Base-by-base conservation (phyloP, 106 monocot genomes). In the Hemerocallis citrina region DNA sequence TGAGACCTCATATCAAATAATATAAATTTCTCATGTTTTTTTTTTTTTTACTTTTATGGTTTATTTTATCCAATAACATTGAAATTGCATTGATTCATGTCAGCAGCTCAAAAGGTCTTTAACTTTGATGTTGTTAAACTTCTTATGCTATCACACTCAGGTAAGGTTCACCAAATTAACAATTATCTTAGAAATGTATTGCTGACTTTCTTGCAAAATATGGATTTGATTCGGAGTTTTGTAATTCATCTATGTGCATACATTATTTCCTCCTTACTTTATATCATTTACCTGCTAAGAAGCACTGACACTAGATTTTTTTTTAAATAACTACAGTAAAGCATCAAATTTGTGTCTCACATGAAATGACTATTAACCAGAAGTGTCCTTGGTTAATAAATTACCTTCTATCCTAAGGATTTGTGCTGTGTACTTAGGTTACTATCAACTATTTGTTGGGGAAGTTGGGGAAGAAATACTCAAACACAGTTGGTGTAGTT, bases 361-460 rank as follows among this genome's bases (percentile, higher is more conserved):
- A n/a, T n/a, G n/a, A n/a, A n/a, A n/a, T n/a, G n/a, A n/a, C n/a
- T n/a, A n/a, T n/a, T n/a, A n/a, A n/a, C n/a, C n/a, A n/a, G n/a
- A n/a, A n/a, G n/a, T n/a, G n/a, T n/a, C n/a, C n/a, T n/a, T n/a
- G n/a, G n/a, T n/a, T n/a, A n/a, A 32, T 28, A 2, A 30, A 54
- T 12, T 22, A 59, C 58, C 58, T 58, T 34, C 34, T 58, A 36
- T 10, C 58, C 37, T 21, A 9, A 58, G 21, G 15, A 42, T 27
- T 41, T 42, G 1, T 61, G 60, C 41, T 61, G 39, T 52, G 17
- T 57, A n/a, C 10, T 14, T 57, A 80, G 85, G 80, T 85, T 33
- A 77, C 85, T 38, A 85, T 85, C 67, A 85, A 85, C 56, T 85
- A 80, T 68, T 70, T 85, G 34, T 46, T 77, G 40, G 77, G 77